phyloP scores from a whole-genome alignment of 208 protist species.

The Acanthamoeba triangularis region DNA sequence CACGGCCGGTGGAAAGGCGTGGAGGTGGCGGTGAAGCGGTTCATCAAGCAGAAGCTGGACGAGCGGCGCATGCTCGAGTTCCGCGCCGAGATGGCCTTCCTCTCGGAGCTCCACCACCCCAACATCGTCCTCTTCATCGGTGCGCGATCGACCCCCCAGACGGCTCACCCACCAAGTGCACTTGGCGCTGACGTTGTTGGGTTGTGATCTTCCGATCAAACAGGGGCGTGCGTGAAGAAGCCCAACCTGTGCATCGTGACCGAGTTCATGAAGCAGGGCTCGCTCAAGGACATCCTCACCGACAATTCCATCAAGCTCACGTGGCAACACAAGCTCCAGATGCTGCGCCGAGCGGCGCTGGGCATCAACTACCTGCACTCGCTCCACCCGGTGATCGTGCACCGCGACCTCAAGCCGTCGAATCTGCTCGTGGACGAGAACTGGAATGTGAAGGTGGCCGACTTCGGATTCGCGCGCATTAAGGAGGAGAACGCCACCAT shows the following conservation, averaged over 20 bases:
- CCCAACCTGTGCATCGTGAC: conserved; percentile 29
- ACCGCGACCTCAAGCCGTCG: conserved; percentile 85
- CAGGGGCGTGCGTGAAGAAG: not conserved
- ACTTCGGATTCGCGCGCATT: conserved; percentile 1
- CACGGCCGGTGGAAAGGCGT: no score
- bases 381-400: conserved; percentile 84
- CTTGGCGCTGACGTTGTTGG: no score
- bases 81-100: no score
- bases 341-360: conserved; percentile 65
- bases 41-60: no score
- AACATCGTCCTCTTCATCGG: no score
- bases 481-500: conserved; percentile 6
- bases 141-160: no score
- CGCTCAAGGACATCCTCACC: not conserved
- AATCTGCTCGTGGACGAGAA: conserved; percentile 87
- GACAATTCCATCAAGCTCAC: not conserved
- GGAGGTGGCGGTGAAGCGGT: no score
- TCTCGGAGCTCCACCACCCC: no score
- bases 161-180: no score
- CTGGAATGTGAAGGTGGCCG: conserved; percentile 81
- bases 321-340: conserved; percentile 54
- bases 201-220: no score
- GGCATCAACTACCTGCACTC: conserved; percentile 87
- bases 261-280: conserved; percentile 30
- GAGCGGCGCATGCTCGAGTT: no score